Base-by-base conservation (phyloP, 1,284 basidiomycete genomes). In the Pholiota adiposa region DNA sequence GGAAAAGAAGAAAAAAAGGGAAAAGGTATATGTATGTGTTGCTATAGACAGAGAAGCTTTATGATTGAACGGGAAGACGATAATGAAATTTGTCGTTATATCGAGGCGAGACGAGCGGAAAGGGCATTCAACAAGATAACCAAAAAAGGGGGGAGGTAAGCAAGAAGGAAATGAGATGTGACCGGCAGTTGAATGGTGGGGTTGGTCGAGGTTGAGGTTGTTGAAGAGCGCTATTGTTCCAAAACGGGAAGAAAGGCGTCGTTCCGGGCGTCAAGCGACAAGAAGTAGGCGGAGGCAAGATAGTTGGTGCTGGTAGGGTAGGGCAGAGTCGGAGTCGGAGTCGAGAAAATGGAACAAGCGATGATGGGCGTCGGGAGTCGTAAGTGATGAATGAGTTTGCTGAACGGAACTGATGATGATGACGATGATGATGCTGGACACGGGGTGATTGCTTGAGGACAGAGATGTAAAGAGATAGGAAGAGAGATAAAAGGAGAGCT, bases 311-410 rank as follows among this genome's bases (percentile, higher is more conserved):
- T 54, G 25, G 52, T 43, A 33, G 5, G 27, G 8, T 31, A 44
- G 41, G 21, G 51, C 36, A 53, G 58, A 16, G 36, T 33, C 23
- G 52, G 48, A 58, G 23, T 50, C 36, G 36, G 14, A 12, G 16
- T 12, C 29, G n/a, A n/a, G n/a, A n/a, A n/a, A n/a, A n/a, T n/a
- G n/a, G 14, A 50, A 51, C 36, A 41, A 38, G 33, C 51, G 56
- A 58, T 51, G 51, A 31, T 43, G 44, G 51, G 25, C 48, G 60
- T 62, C 61, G 50, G 51, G 60, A 49, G 60, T 62, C 63, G 56
- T 63, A 54, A 63, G 57, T 33, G 55, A 59, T 53, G 63, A 61
- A 40, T 41, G 58, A 51, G 36, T 21, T 63, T 63, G 58, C 62
- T 58, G 62, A 63, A 58, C 59, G 57, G 58, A 56, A 58, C 43